Conservation (phyloP, 495 filamentous ascomycete species). For the Talaromyces nanjingensis region DNA sequence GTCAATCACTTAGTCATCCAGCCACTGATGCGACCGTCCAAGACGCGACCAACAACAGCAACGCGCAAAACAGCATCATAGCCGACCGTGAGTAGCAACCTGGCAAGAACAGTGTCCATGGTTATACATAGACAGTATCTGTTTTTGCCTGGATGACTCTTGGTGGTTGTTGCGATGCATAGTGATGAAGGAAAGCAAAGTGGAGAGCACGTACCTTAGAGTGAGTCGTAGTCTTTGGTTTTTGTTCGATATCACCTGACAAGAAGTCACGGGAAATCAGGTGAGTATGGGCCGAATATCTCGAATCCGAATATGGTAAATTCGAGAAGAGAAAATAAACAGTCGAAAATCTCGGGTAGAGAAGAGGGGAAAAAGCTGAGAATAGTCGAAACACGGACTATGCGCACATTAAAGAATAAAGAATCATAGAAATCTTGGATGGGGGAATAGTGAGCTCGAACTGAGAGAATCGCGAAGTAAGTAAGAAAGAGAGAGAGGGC, state of each 20-base stretch:
- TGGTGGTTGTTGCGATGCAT: background rate
- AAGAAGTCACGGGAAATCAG: conserved; percentile 47
- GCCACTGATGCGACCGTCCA: conserved; percentile 3
- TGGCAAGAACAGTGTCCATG: background rate
- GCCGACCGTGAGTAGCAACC: background rate
- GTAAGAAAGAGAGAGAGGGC: conserved; percentile 21
- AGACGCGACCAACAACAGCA: conserved; percentile 6
- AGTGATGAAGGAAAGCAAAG: conserved; percentile 9
- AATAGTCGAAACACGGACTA: conserved; percentile 8
- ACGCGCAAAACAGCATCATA: background rate
- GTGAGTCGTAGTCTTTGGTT: conserved; percentile 20
- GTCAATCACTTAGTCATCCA: background rate
- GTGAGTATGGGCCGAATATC: conserved; percentile 14
- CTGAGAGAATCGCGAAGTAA: conserved; percentile 2
- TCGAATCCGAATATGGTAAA: conserved; percentile 21
- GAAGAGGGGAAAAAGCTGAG: conserved; percentile 13
- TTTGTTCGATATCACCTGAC: conserved; percentile 45
- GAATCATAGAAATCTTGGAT: background rate
- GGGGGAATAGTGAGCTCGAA: background rate
- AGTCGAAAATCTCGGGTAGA: conserved; percentile 11
- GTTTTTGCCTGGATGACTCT: background rate
- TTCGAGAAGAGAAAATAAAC: conserved; percentile 14
- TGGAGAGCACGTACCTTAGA: conserved; percentile 30
- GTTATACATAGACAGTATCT: background rate
- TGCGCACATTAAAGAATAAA: background rate